These are phyloP conservation scores for Teunomyces lycoperdinae DNA, from an alignment of 805 yeast genomes.

Conservation along the genomic window DNA sequence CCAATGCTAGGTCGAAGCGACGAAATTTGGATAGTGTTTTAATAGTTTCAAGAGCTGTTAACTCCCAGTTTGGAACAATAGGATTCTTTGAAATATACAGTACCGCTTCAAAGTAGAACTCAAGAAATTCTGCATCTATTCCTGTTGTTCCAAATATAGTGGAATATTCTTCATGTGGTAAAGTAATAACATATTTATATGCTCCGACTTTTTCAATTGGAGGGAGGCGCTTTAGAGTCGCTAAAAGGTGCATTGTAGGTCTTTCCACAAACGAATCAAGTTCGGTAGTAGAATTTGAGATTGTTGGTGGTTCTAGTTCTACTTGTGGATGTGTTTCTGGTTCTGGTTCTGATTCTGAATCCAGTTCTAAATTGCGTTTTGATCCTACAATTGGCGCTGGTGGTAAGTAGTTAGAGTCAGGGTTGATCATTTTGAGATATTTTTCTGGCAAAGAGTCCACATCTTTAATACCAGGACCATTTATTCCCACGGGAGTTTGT, in stretches of 20 bases:
- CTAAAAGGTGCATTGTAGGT: slow-evolving; percentile 24
- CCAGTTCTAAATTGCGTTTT: too few species aligned
- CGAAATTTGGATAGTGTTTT: slow-evolving; percentile 28
- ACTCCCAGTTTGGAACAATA: slow-evolving; percentile 12
- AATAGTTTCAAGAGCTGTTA: slow-evolving; percentile 19
- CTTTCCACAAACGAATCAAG: slow-evolving; percentile 13
- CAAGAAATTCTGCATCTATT: slow-evolving; percentile 47
- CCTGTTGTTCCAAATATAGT: slow-evolving; percentile 42
- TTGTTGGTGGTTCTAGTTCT: background rate
- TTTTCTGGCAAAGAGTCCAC: slow-evolving; percentile 45
- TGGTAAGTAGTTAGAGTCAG: background rate
- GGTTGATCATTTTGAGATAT: slow-evolving; percentile 9
- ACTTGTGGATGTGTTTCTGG: background rate
- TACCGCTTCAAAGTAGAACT: slow-evolving; percentile 47
- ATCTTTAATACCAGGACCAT: slow-evolving; percentile 22
- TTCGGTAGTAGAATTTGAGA: background rate
- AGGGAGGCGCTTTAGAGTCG: slow-evolving; percentile 26
- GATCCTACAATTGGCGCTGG: background rate
- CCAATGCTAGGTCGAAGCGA: slow-evolving; percentile 34
- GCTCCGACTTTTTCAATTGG: slow-evolving; percentile 23
- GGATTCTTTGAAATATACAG: slow-evolving; percentile 12
- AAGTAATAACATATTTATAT: slow-evolving; percentile 33
- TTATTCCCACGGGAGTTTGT: slow-evolving; percentile 8
- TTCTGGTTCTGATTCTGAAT: background rate
- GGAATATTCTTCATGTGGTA: slow-evolving; percentile 22